A percentile compares a stretch with the other conserved stretches of the same genome.
These are phyloP conservation scores for Tolypocladium amazonense DNA, from an alignment of 2,329 filamentous ascomycete genomes.

Conservation along the genomic window DNA sequence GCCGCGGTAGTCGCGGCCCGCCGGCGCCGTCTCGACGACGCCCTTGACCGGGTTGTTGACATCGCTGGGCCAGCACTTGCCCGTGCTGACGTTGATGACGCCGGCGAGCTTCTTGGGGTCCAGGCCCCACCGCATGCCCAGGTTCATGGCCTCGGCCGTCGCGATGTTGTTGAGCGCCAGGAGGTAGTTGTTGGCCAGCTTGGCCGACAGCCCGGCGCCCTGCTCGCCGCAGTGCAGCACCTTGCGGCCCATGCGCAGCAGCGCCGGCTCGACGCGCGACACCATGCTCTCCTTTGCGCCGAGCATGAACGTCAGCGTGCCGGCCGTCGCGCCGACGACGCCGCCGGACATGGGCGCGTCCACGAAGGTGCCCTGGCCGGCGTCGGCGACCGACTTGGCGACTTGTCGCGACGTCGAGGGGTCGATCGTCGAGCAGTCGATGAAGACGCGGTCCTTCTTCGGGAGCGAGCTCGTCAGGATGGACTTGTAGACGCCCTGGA, in stretches of 20 bases:
- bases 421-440: constrained; percentile 96
- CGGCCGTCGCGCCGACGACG: constrained; percentile 80
- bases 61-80: constrained; percentile 92
- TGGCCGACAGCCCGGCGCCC: constrained; percentile 78
- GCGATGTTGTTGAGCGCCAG: constrained; percentile 85
- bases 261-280: constrained; percentile 52
- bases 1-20: constrained; percentile 63
- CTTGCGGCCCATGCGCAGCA: constrained; percentile 75
- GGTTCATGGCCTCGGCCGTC: constrained; percentile 55
- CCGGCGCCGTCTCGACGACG: constrained; percentile 66
- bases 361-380: constrained; percentile 65
- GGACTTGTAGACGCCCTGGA: constrained; percentile 68
- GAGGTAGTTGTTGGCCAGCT: constrained; percentile 95
- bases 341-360: constrained; percentile 97
- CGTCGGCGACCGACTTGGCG: constrained; percentile 54
- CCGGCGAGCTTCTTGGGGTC: constrained; percentile 59
- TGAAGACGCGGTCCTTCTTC: constrained; percentile 63
- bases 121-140: constrained; percentile 50
- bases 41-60: constrained; percentile 91
- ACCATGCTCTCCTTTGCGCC: constrained; percentile 56
- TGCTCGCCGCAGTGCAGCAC: constrained; percentile 79
- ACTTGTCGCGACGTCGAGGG: constrained; percentile 73
- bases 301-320: constrained; percentile 92
- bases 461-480: constrained; percentile 52
- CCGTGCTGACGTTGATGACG: constrained; percentile 88